These are phyloP conservation scores for Moricandia moricandioides DNA, from an alignment of 345 rosid species.

Conservation along the genomic window DNA sequence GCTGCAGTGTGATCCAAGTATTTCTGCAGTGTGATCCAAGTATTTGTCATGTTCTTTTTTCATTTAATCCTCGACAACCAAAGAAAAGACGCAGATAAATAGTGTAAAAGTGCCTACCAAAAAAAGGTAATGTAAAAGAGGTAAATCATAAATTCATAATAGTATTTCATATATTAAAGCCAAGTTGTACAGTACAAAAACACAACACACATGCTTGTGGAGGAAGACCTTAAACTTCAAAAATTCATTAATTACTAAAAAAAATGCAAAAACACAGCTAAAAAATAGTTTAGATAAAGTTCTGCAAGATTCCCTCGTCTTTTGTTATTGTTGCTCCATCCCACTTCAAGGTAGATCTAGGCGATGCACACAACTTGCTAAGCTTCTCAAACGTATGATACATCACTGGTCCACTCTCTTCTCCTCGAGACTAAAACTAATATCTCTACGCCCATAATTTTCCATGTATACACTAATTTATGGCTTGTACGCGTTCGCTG, in stretches of 20 bases:
- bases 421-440: background rate
- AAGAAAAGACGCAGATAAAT: background rate
- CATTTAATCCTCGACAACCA: background rate
- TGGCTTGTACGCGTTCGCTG: background rate
- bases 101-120: no score
- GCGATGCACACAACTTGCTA: background rate
- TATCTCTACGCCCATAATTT: background rate
- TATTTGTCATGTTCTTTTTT: background rate
- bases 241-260: background rate
- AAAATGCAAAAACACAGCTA: background rate
- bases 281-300: no score
- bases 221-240: background rate
- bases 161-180: background rate
- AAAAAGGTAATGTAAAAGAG: no score
- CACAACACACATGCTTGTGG: background rate
- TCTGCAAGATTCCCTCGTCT: no score
- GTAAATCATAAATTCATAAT: background rate
- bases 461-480: background rate
- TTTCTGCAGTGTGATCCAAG: background rate
- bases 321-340: no score
- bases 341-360: no score
- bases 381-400: no score
- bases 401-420: no score
- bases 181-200: background rate
- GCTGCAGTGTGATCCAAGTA: background rate